Evolutionary conservation across 179 eudicot genomes (phyloP).

Genomic region (Gypsophila paniculata): DNA sequence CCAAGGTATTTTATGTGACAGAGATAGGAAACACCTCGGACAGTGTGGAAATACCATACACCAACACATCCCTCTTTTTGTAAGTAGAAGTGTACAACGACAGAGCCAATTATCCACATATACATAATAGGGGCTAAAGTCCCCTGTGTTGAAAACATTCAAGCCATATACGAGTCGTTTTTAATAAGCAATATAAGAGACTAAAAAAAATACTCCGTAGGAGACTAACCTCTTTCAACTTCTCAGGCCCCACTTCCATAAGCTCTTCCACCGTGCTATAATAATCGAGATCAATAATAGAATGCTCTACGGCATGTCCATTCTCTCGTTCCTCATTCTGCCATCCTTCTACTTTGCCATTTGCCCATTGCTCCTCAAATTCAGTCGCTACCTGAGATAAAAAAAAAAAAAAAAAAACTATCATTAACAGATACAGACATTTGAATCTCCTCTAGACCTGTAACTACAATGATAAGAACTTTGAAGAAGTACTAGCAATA

Average conservation of each 20-base stretch:
- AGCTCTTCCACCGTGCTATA: slow-evolving; percentile 80
- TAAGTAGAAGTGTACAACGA: background rate
- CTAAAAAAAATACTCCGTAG: background rate
- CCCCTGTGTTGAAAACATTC: background rate
- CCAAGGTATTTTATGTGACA: background rate
- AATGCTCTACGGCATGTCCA: slow-evolving; percentile 46
- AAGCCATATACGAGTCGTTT: too few relatives aligned
- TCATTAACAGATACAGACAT: background rate
- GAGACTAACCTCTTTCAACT: slow-evolving; percentile 77
- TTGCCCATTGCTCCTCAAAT: slow-evolving; percentile 88
- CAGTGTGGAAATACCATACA: background rate
- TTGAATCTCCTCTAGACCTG: background rate
- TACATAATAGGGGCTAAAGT: background rate
- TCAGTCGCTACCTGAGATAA: slow-evolving; percentile 56
- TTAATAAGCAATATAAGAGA: background rate
- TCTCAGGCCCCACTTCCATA: slow-evolving; percentile 78
- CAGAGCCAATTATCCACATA: background rate
- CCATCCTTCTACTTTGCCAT: slow-evolving; percentile 76
- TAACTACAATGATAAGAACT: background rate
- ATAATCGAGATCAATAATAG: slow-evolving; percentile 76
- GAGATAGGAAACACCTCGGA: background rate
- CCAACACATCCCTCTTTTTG: background rate
- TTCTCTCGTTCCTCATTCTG: slow-evolving; percentile 57
- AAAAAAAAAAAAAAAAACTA: too few relatives aligned
- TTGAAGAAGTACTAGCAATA: background rate